phyloP scores from a whole-genome alignment of 352 stramenopile species.

The Globisporangium cystogenes region DNA sequence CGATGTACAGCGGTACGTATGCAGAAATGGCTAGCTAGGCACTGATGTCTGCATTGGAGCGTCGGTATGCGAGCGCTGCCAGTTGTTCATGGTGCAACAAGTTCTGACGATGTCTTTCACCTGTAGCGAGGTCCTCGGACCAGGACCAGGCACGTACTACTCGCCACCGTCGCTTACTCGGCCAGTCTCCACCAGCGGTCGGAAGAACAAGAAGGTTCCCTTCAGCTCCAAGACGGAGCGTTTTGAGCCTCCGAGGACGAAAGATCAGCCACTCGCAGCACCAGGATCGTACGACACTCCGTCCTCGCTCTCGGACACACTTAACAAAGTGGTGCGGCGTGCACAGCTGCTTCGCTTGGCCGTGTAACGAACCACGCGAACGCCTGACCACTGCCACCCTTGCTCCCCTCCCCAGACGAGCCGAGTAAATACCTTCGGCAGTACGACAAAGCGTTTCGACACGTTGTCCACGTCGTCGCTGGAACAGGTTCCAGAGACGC shows the following conservation, averaged over 20 bases:
- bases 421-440: slow-evolving; percentile 62
- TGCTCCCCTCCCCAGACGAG: slow-evolving; percentile 30
- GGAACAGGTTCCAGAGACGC: slow-evolving; percentile 17
- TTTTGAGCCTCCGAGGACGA: slow-evolving; percentile 38
- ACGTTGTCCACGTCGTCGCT: slow-evolving; percentile 20
- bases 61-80: too few species aligned
- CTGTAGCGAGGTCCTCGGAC: slow-evolving; percentile 24
- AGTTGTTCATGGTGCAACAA: too few species aligned
- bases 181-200: slow-evolving; percentile 14
- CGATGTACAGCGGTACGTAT: slow-evolving; percentile 22
- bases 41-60: background rate
- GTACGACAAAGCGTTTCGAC: slow-evolving; percentile 73
- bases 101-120: background rate
- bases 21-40: background rate
- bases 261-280: slow-evolving; percentile 41
- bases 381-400: background rate
- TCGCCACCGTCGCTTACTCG: slow-evolving; percentile 26
- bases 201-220: slow-evolving; percentile 39
- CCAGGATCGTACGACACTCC: slow-evolving; percentile 68
- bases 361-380: background rate
- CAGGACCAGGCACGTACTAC: slow-evolving; percentile 53
- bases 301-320: slow-evolving; percentile 43
- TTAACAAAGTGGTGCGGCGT: slow-evolving; percentile 62
- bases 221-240: slow-evolving; percentile 73
- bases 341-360: background rate